phyloP scores from a whole-genome alignment of 2,329 filamentous ascomycete species.

The Tolypocladium album region DNA sequence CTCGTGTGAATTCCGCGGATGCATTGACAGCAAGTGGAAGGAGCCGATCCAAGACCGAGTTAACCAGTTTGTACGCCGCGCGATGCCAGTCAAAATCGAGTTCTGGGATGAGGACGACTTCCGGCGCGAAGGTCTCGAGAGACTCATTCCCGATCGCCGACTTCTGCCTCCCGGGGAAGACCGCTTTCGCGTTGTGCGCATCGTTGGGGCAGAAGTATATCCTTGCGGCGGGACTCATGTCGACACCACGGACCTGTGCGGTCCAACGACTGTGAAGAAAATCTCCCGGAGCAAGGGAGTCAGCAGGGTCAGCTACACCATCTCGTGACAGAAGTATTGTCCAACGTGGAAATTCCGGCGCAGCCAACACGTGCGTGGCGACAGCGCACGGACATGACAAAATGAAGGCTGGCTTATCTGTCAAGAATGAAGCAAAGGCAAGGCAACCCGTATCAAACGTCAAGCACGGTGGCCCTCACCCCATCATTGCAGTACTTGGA shows the following conservation, averaged over 20 bases:
- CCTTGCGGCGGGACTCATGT: conserved; percentile 71
- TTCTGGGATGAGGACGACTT: conserved; percentile 61
- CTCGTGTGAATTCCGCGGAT: conserved; percentile 55
- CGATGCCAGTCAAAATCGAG: conserved; percentile 47
- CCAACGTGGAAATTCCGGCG: neutral
- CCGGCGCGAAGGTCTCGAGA: conserved; percentile 36
- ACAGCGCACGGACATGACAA: neutral
- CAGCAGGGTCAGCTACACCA: conserved; percentile 43
- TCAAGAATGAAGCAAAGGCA: neutral
- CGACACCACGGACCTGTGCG: conserved; percentile 43
- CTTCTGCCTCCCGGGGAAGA: conserved; percentile 33
- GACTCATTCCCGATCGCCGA: conserved; percentile 41
- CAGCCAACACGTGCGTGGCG: neutral
- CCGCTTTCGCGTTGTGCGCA: conserved; percentile 57
- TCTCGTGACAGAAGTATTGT: neutral
- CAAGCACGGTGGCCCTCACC: neutral
- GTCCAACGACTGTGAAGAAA: conserved; percentile 54
- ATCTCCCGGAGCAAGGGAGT: conserved; percentile 54
- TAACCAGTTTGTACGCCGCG: conserved; percentile 44
- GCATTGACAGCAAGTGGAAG: conserved; percentile 55
- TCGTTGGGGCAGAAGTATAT: conserved; percentile 58
- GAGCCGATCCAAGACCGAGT: conserved; percentile 49
- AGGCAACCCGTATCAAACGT: neutral
- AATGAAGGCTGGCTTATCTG: neutral
- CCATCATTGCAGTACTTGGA: neutral